Conservation (phyloP, 2,329 filamentous ascomycete species). For the Rutstroemia sp. region DNA sequence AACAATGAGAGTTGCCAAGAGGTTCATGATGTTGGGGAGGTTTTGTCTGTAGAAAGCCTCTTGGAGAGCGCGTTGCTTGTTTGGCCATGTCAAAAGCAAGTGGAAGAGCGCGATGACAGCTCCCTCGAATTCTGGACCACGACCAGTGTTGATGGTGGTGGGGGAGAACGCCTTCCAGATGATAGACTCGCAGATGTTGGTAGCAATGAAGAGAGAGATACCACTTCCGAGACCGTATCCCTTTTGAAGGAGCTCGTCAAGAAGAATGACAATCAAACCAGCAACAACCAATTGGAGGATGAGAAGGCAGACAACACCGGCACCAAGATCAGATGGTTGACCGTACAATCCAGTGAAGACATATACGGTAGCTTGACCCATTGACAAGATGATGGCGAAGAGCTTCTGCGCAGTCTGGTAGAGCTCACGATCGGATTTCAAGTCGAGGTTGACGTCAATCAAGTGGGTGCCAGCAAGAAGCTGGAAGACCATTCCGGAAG, state of each 20-base stretch:
- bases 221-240: constrained; percentile 97
- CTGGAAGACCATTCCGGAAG: constrained; percentile 99
- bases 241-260: constrained; percentile 98
- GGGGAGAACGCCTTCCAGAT: constrained; percentile 99
- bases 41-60: constrained; percentile 99
- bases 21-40: constrained; percentile 98
- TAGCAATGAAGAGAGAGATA: constrained; percentile 99
- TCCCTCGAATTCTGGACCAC: constrained; percentile 98
- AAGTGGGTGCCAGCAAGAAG: constrained; percentile 98
- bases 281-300: constrained; percentile 97
- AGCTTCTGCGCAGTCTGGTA: constrained; percentile 99
- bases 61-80: constrained; percentile 97
- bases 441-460: constrained; percentile 99
- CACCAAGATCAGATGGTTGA: constrained; percentile 90
- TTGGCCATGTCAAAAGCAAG: constrained; percentile 94
- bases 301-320: constrained; percentile 95
- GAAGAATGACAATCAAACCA: constrained; percentile 96
- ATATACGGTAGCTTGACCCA: constrained; percentile 96
- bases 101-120: constrained; percentile 97
- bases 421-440: constrained; percentile 98
- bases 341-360: constrained; percentile 98
- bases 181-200: constrained; percentile 99
- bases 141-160: constrained; percentile 97
- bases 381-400: constrained; percentile 93
- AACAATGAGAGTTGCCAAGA: constrained; percentile 84